Base-by-base conservation (phyloP, 2,329 filamentous ascomycete species). In the Exophiala mesophila region DNA sequence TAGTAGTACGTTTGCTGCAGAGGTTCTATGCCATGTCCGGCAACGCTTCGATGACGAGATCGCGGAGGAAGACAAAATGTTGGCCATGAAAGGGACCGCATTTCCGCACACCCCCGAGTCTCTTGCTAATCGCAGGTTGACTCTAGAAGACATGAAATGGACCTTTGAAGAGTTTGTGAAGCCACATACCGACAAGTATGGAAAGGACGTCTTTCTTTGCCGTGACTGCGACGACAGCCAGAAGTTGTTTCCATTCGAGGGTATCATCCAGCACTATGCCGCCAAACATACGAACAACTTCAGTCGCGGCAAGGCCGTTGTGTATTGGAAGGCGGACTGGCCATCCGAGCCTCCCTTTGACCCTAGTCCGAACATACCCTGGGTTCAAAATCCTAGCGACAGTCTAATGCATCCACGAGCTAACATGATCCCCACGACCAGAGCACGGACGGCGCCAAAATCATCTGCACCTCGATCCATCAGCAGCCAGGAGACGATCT, bases 81-180 rank as follows among this genome's bases (percentile, higher is more conserved):
- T 39, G 71, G 76, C 23, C 65, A 62, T 49, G 50, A 67, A 41
- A 68, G 69, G 43, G 13, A 49, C 41, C 16, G 49, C 38, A 9
- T 44, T 53, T 28, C 65, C 68, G 2, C 66, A 73, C 48, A 75
- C 72, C 0, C 70, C 76, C 5, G 76, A 71, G 54, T 78, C 73
- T 18, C 20, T 42, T 9, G 32, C 36, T 8, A 45, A 24, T 38
- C 72, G 77, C 59, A 81, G 74, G 57, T 68, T 90, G 39, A 84
- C 82, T 1, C 65, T 92, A 53, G 85, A 90, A 58, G 88, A 89
- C 57, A 88, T 92, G 85, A 89, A 85, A 62, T 90, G 83, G 79
- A 69, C 89, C 20, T 89, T 85, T 59, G 85, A 89, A 56, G 77
- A 77, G 53, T 88, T 87, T 60, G 73, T 92, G 58, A 85, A 80